Base-by-base conservation (phyloP, 345 rosid species). In the Kandelia obovata region DNA sequence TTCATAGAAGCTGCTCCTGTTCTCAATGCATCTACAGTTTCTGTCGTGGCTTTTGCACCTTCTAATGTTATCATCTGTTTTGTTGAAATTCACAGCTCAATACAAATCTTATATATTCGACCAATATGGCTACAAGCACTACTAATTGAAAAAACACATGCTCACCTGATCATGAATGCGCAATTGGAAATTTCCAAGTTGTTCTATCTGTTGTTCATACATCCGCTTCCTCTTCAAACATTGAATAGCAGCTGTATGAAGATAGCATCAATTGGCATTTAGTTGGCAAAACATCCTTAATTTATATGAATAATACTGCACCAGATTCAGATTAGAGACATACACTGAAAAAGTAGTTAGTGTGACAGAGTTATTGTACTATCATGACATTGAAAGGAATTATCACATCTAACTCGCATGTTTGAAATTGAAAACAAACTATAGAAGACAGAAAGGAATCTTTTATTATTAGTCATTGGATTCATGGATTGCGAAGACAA, bases 211-310 rank as follows among this genome's bases (percentile, higher is more conserved):
- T 69, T 87, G 95, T 71, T 91, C 98, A 71, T 94, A 89, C 37
- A 89, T 73, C 72, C 85, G 87, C 89, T 94, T 94, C 79, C 95
- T 91, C 83, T 91, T 94, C 82, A 94, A 79, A 77, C 95, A 91
- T 72, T 83, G 96, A 78, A 89, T 88, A 67, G 98, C 96, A 62
- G 89, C 96, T 94, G 92, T 76, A 88, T 28, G 31, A 71, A 52
- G 74, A 27, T 16, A 61, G 0, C 1, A 72, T 28, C 53, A 28
- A 34, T 58, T 77, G 76, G 56, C 21, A 28, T 20, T 52, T 58
- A 15, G 69, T 58, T 6, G 7, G 51, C 27, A 46, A 56, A 43
- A 51, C 19, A 49, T 47, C 35, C 28, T 43, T 30, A 56, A 23
- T 20, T 25, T 26, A 46, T 60, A 6, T 8, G 49, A 66, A 60